Evolutionary conservation across 2,329 filamentous ascomycete species (phyloP).

Genomic region (Chaetomiaceae sp.): DNA sequence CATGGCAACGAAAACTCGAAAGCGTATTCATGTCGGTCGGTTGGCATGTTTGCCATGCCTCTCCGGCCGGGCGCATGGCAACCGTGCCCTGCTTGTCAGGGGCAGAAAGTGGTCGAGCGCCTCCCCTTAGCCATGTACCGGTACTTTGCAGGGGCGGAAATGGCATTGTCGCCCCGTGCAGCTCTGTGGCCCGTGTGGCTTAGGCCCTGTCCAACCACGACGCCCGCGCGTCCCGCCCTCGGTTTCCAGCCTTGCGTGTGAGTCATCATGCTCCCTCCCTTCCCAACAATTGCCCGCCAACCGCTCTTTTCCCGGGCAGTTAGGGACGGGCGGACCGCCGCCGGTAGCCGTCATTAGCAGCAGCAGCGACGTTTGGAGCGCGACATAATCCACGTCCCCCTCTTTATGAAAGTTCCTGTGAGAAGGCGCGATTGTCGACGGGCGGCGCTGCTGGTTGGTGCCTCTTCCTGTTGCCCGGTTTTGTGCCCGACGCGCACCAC

Average conservation of each 20-base stretch:
- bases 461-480: too few species aligned
- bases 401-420: too few species aligned
- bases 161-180: slow-evolving; percentile 10
- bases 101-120: slow-evolving; percentile 10
- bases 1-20: too few species aligned
- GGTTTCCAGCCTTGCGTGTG: slow-evolving; percentile 19
- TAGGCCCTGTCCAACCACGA: slow-evolving; percentile 16
- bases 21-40: too few species aligned
- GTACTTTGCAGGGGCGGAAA: slow-evolving; percentile 14
- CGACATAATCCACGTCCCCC: too few species aligned
- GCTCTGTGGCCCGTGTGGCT: slow-evolving; percentile 20
- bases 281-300: neutral
- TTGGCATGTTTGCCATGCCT: slow-evolving; percentile 1
- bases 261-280: slow-evolving; percentile 15
- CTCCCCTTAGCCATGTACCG: slow-evolving; percentile 13
- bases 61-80: slow-evolving; percentile 5
- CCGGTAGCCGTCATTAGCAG: neutral
- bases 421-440: too few species aligned
- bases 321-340: neutral
- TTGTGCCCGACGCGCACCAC: neutral
- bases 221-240: slow-evolving; percentile 10
- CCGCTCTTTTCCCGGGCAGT: neutral
- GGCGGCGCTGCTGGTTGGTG: too few species aligned
- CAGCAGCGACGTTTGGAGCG: too few species aligned
- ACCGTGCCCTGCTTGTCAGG: slow-evolving; percentile 17